Percentiles rank a stretch among this genome's conserved stretches.
Evolutionary conservation across 2,329 filamentous ascomycete species (phyloP).

Genomic region (Didymella keratinophila): DNA sequence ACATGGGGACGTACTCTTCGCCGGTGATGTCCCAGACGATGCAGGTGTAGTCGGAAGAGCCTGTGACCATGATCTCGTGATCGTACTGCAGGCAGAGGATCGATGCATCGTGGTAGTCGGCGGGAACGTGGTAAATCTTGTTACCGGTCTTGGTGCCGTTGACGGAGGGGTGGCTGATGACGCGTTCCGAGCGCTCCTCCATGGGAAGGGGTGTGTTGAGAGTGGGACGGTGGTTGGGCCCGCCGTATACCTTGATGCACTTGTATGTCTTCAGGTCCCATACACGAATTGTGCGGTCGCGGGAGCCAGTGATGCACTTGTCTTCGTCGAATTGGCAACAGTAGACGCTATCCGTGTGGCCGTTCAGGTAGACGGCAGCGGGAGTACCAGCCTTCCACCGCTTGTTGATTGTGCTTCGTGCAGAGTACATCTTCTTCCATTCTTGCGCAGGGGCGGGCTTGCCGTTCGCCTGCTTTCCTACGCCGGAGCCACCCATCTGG

Average conservation of each 20-base stretch:
- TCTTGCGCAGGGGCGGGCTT: constrained; percentile 64
- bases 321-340: constrained; percentile 97
- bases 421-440: constrained; percentile 86
- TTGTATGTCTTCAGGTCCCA: constrained; percentile 93
- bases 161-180: constrained; percentile 55
- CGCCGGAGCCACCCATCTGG: constrained; percentile 61
- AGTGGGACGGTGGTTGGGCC: constrained; percentile 67
- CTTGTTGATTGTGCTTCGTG: constrained; percentile 75
- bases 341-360: constrained; percentile 95
- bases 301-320: constrained; percentile 96
- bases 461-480: constrained; percentile 61
- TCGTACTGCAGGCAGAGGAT: constrained; percentile 97
- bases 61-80: constrained; percentile 89
- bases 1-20: constrained; percentile 68
- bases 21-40: constrained; percentile 92
- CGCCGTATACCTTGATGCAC: constrained; percentile 85
- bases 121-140: constrained; percentile 56
- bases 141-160: constrained; percentile 58
- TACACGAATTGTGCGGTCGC: constrained; percentile 92
- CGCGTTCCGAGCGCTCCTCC: constrained; percentile 53
- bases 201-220: constrained; percentile 57
- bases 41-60: constrained; percentile 89
- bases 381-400: constrained; percentile 84
- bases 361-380: constrained; percentile 85
- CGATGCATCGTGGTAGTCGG: constrained; percentile 82